Evolutionary conservation across 495 filamentous ascomycete genomes (phyloP).

Genomic region (Hyaloscypha finlandica): DNA sequence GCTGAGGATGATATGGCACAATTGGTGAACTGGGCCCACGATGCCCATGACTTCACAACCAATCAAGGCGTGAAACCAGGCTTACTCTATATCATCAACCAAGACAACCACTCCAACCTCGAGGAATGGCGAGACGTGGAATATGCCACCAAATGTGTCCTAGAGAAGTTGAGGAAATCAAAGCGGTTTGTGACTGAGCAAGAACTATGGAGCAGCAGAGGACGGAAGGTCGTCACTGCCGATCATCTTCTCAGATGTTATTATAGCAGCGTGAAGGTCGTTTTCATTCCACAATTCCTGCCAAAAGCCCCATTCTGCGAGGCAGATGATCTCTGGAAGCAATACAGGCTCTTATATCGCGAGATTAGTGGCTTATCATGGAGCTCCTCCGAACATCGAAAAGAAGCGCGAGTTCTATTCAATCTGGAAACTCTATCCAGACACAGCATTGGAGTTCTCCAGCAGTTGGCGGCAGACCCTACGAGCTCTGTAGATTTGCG

Average conservation of each 20-base stretch:
- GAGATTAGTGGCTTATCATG: conserved; percentile 2
- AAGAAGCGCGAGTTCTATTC: neutral
- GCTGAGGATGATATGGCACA: conserved; percentile 10
- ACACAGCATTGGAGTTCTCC: conserved; percentile 1
- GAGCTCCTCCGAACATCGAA: conserved; percentile 6
- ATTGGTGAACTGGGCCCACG: conserved; percentile 6
- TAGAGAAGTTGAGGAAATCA: conserved; percentile 1
- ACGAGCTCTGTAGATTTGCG: conserved; percentile 2
- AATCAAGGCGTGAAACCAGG: conserved; percentile 4
- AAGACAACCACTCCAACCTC: conserved; percentile 2
- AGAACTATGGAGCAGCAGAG: conserved; percentile 5
- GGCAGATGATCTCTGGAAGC: conserved; percentile 2
- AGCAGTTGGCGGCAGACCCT: conserved; percentile 3
- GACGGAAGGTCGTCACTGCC: neutral
- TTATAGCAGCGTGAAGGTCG: conserved; percentile 4
- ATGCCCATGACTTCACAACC: conserved; percentile 9
- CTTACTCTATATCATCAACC: conserved; percentile 10
- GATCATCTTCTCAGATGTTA: conserved; percentile 1
- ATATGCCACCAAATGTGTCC: conserved; percentile 4
- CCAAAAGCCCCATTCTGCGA: neutral
- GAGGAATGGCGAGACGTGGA: neutral
- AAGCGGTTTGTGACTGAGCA: conserved; percentile 2
- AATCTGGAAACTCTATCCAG: conserved; percentile 3
- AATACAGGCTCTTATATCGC: neutral
- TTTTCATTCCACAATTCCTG: conserved; percentile 7